A percentile compares a stretch with the other conserved stretches of the same genome.
Evolutionary conservation across 179 eudicot species (phyloP).

Genomic region (Heliamphora pulchella): DNA sequence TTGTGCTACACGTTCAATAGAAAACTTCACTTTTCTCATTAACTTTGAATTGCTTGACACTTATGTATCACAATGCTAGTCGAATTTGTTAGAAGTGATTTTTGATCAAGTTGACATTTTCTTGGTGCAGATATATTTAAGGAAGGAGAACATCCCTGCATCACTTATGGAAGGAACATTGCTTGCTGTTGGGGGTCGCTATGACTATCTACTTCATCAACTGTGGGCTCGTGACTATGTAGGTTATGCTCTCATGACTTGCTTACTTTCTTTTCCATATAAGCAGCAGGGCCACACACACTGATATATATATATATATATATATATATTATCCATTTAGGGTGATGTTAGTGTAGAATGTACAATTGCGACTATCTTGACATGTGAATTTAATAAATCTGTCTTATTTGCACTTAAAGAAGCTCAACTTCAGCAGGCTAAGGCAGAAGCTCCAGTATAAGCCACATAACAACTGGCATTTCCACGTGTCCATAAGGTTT

Average conservation of each 20-base stretch:
- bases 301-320: too few relatives aligned
- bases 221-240: conserved; percentile 60
- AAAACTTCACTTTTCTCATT: background rate
- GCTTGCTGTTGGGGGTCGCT: conserved; percentile 96
- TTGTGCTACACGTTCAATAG: background rate
- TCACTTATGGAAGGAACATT: conserved; percentile 69
- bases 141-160: conserved; percentile 62
- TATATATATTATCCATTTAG: background rate
- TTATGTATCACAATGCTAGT: background rate
- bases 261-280: background rate
- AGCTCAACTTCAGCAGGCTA: background rate
- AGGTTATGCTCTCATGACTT: conserved; percentile 22
- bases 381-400: background rate
- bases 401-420: background rate
- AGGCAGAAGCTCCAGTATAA: background rate
- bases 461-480: background rate
- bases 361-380: background rate
- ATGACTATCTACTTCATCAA: conserved; percentile 61
- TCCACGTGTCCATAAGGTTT: background rate
- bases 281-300: background rate
- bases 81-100: background rate
- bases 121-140: conserved; percentile 50
- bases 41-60: background rate
- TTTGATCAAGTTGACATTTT: conserved; percentile 9
- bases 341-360: background rate